phyloP scores from a whole-genome alignment of 192 early-diverging fungal genomes.

The Coemansia sp. region DNA sequence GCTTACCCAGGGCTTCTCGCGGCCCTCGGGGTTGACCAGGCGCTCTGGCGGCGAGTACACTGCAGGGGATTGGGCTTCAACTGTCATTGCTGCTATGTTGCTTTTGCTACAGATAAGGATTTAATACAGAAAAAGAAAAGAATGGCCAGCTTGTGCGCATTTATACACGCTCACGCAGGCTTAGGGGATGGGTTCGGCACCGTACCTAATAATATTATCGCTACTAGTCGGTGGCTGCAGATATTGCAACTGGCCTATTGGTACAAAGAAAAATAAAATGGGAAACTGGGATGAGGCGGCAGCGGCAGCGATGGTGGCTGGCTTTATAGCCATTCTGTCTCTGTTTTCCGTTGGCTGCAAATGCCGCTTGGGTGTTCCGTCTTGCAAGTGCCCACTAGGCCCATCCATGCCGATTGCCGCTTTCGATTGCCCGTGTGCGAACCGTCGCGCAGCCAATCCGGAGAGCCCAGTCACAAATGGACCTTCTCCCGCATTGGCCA shows the following conservation, averaged over 20 bases:
- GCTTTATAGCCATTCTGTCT: neutral
- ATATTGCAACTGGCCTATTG: slow-evolving; percentile 5
- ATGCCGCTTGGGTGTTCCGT: neutral
- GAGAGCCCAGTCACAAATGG: slow-evolving; percentile 4
- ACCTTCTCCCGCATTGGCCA: slow-evolving; percentile 5
- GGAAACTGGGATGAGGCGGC: neutral
- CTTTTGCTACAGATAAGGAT: no score
- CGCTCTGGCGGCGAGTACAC: slow-evolving; percentile 60
- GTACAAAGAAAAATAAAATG: slow-evolving; percentile 4
- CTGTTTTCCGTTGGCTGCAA: neutral
- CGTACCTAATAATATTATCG: neutral
- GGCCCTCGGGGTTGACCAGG: slow-evolving; percentile 56
- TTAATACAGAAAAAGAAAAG: neutral
- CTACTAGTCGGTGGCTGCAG: slow-evolving; percentile 9
- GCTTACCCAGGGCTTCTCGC: slow-evolving; percentile 65
- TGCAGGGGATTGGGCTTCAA: slow-evolving; percentile 26
- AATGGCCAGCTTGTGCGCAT: neutral
- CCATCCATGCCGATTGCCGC: slow-evolving; percentile 7
- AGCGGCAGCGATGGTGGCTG: neutral
- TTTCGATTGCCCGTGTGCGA: slow-evolving; percentile 9
- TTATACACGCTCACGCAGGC: no score
- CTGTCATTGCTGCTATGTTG: slow-evolving; percentile 24
- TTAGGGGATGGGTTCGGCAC: no score
- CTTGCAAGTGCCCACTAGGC: neutral
- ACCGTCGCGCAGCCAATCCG: neutral